These are phyloP conservation scores for Calocera viscosa DNA, from an alignment of 768 basidiomycete species.

Conservation along the genomic window DNA sequence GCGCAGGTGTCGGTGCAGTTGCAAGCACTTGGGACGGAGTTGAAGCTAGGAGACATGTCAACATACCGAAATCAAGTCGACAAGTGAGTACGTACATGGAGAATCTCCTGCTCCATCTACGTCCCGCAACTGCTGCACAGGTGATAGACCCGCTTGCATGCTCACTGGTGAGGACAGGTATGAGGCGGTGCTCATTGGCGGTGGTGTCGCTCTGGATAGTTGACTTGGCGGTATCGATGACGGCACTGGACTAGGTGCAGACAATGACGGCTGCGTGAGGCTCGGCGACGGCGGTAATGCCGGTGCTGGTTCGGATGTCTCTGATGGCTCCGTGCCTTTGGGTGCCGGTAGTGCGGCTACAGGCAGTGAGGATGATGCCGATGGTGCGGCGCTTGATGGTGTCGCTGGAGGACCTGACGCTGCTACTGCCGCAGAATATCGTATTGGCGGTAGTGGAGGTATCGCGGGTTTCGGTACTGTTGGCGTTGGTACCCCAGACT, in stretches of 20 bases:
- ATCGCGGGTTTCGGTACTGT: conserved; percentile 34
- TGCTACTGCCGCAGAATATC: conserved; percentile 87
- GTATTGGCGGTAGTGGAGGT: conserved; percentile 59
- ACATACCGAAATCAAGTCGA: not conserved
- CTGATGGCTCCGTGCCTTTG: conserved; percentile 25
- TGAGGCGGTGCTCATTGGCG: conserved; percentile 9
- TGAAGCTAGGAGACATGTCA: not conserved
- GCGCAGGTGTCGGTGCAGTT: conserved; percentile 1
- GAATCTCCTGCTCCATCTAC: conserved; percentile 3
- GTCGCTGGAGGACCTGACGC: conserved; percentile 35
- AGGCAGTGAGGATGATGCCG: conserved; percentile 28
- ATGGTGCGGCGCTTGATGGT: conserved; percentile 8
- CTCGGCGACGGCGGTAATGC: conserved; percentile 60
- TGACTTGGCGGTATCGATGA: conserved; percentile 43
- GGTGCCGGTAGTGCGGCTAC: conserved; percentile 24
- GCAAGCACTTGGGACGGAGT: conserved; percentile 6
- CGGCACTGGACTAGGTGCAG: conserved; percentile 53
- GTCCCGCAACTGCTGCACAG: conserved; percentile 6
- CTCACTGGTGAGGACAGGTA: conserved; percentile 4
- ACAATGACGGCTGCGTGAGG: conserved; percentile 70
- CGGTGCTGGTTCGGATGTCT: conserved; percentile 30
- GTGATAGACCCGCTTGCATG: not conserved
- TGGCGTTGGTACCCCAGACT: conserved; percentile 49
- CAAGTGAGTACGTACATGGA: not conserved
- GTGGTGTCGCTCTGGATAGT: conserved; percentile 16